Conservation (phyloP, 2,329 filamentous ascomycete species). For the Cyphellophora europaea region DNA sequence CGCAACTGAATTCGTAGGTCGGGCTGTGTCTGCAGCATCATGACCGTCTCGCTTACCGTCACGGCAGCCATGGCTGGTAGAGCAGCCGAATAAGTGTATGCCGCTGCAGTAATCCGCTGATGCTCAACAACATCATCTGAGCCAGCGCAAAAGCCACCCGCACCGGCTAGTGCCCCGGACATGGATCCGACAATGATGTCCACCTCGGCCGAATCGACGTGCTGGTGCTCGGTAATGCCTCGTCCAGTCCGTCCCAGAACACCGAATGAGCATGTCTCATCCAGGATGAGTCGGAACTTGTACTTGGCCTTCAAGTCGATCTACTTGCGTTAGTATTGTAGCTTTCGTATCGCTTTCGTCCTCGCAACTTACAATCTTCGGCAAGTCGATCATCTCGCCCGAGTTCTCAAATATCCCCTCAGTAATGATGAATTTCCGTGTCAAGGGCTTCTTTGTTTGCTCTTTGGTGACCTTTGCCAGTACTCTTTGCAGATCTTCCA, state of each 20-base stretch:
- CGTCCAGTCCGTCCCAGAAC: slow-evolving; percentile 85
- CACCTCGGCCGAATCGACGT: slow-evolving; percentile 84
- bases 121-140: slow-evolving; percentile 88
- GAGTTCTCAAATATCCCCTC: slow-evolving; percentile 89
- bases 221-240: slow-evolving; percentile 90
- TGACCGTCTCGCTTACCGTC: slow-evolving; percentile 87
- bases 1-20: slow-evolving; percentile 69
- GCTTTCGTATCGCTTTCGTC: too few species aligned
- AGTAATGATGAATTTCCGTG: slow-evolving; percentile 87
- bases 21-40: slow-evolving; percentile 75
- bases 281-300: slow-evolving; percentile 95
- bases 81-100: slow-evolving; percentile 93
- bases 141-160: slow-evolving; percentile 92
- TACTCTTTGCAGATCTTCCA: slow-evolving; percentile 82
- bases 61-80: slow-evolving; percentile 88
- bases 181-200: slow-evolving; percentile 97
- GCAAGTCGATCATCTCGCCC: slow-evolving; percentile 76
- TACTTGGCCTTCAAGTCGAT: slow-evolving; percentile 90
- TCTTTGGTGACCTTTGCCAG: slow-evolving; percentile 80
- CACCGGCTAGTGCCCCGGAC: slow-evolving; percentile 79
- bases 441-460: slow-evolving; percentile 79
- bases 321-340: slow-evolving; percentile 32
- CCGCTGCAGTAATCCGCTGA: slow-evolving; percentile 82
- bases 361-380: slow-evolving; percentile 60
- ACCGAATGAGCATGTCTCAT: slow-evolving; percentile 96